Evolutionary conservation across 1,284 basidiomycete genomes (phyloP).

Genomic region (Wallemia ichthyophaga): DNA sequence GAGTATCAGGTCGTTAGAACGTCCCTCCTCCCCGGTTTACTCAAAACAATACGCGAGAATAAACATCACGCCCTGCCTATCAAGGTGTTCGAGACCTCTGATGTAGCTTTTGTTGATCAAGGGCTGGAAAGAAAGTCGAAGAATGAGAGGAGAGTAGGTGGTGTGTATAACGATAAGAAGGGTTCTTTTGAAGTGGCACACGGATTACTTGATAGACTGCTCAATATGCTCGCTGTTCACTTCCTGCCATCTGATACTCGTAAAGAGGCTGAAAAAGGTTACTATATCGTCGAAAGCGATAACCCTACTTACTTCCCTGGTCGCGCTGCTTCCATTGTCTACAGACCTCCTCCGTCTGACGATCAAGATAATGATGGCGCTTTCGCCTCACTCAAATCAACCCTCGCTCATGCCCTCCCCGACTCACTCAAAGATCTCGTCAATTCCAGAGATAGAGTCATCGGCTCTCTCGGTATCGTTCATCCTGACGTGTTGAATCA

Average conservation of each 20-base stretch:
- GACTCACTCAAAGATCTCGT: constrained; percentile 17
- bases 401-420: constrained; percentile 8
- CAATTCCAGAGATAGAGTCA: constrained; percentile 27
- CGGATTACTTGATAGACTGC: constrained; percentile 69
- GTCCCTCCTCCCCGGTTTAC: constrained; percentile 68
- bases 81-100: constrained; percentile 75
- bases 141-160: constrained; percentile 62
- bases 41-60: constrained; percentile 94
- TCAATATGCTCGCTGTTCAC: constrained; percentile 78
- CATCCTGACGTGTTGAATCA: constrained; percentile 70
- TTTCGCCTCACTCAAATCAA: constrained; percentile 3
- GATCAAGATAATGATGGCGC: neutral
- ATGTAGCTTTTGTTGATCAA: constrained; percentile 67
- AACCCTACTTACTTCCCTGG: constrained; percentile 84
- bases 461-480: constrained; percentile 61
- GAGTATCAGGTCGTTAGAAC: constrained; percentile 97
- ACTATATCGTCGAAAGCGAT: constrained; percentile 62
- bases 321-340: constrained; percentile 66
- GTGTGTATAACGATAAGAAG: constrained; percentile 80
- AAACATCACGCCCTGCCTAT: constrained; percentile 72
- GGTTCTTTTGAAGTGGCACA: constrained; percentile 94
- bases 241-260: constrained; percentile 25
- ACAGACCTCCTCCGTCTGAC: constrained; percentile 26
- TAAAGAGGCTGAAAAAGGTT: constrained; percentile 35
- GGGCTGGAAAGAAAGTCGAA: constrained; percentile 48